Percentiles rank a stretch among this genome's conserved stretches.
phyloP scores from a whole-genome alignment of 78 protist species.

The Polysphondylium violaceum region DNA sequence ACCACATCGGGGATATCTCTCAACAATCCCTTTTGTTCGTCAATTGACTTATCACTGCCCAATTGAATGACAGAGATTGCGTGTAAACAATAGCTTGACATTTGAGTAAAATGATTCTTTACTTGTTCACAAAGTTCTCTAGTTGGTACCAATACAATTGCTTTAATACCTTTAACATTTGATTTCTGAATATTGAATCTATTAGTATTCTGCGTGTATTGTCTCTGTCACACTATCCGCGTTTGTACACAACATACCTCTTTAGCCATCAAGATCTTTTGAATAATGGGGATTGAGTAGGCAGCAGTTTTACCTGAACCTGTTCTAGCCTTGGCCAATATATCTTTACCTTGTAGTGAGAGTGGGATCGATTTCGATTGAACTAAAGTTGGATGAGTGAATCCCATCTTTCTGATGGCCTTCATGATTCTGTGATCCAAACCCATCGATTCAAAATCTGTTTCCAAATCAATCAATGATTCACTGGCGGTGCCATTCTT shows the following conservation, averaged over 20 bases:
- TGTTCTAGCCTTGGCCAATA: conserved; percentile 89
- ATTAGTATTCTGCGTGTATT: neutral
- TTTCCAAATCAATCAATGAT: conserved; percentile 56
- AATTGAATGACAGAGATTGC: conserved; percentile 47
- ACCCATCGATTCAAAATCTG: conserved; percentile 71
- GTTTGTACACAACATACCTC: conserved; percentile 10
- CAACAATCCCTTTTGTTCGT: conserved; percentile 45
- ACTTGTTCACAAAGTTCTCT: conserved; percentile 92
- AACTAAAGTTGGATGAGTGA: conserved; percentile 73
- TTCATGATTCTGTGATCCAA: conserved; percentile 69
- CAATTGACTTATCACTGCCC: conserved; percentile 27
- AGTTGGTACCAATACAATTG: conserved; percentile 92
- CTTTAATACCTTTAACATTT: conserved; percentile 55
- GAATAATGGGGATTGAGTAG: conserved; percentile 87
- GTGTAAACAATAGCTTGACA: conserved; percentile 35
- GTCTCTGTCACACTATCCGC: neutral
- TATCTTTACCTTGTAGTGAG: conserved; percentile 85
- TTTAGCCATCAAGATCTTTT: conserved; percentile 74
- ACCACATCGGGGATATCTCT: conserved; percentile 82
- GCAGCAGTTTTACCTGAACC: conserved; percentile 94
- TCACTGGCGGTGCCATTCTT: conserved; percentile 25
- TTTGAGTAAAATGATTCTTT: conserved; percentile 19
- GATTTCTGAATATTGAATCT: conserved; percentile 20
- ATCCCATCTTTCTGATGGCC: conserved; percentile 81
- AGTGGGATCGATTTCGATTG: conserved; percentile 80